Base-by-base conservation (phyloP, 441 rosid genomes). In the Manihot esculenta region DNA sequence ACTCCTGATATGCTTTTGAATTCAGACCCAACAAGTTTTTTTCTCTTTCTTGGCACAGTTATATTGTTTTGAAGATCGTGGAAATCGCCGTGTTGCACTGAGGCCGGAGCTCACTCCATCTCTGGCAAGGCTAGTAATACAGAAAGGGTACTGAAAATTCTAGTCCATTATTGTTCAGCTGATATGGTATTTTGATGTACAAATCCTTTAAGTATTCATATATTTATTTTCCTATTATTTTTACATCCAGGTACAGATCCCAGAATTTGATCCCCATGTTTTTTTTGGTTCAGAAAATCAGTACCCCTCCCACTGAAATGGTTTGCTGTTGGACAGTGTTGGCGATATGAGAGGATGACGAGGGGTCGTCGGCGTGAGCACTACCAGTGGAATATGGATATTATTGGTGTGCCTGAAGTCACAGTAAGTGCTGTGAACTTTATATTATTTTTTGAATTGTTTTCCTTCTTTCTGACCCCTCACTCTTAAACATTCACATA, bases 381-480 rank as follows among this genome's bases (percentile, higher is more conserved):
- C 81, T 94, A 94, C 77, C 99, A 90, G 71, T 87, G 99, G 99
- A 91, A 94, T 79, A 94, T 94, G 99, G 98, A 94, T 83, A 88
- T 91, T 20, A 84, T 90, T 47, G 99, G 95, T 72, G 91, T 90
- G 33, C 92, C 93, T 73, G 85, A 89, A 80, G 96, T 94, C 51
- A 84, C 86, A 0, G 96, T 94, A 75, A 80, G 88, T 78, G 48
- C 44, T 80, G 47, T 80, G 51, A 54, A 48, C 48, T 70, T 71
- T 15, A 10, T 23, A 17, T 49, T 45, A 15, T 47, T 59, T 58
- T 59, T 33, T 9, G 7, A 30, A 4, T 10, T 50, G 24, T n/a
- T 10, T 11, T 10, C 10, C 21, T 51, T 4, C 27, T 27, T 44
- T 38, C 59, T 58, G 10, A 27, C 13, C 53, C 13, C 11, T 5